Evolutionary conservation across 2,329 filamentous ascomycete species (phyloP).

Genomic region (Pseudopithomyces chartarum): DNA sequence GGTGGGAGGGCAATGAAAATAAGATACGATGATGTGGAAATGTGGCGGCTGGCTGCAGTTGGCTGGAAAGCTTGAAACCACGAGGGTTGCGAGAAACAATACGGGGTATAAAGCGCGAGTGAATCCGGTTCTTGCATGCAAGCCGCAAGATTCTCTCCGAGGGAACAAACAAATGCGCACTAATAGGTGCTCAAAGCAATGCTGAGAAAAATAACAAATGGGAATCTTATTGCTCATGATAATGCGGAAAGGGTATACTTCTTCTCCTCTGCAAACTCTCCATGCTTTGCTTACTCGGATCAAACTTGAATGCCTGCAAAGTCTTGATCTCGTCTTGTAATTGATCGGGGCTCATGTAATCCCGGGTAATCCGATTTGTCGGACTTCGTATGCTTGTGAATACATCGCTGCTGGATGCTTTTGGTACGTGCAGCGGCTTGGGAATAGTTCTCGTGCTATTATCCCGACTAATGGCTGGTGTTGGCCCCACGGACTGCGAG

Average conservation of each 20-base stretch:
- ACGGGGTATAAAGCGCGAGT: background rate
- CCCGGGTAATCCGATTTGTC: constrained; percentile 1
- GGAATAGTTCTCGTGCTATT: background rate
- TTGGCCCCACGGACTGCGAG: background rate
- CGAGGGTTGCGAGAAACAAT: background rate
- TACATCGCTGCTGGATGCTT: constrained; percentile 2
- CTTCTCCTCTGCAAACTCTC: constrained; percentile 5
- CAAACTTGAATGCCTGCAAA: constrained; percentile 11
- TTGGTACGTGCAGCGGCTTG: constrained; percentile 3
- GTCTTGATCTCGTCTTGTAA: constrained; percentile 6
- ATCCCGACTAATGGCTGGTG: background rate
- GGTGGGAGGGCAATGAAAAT: background rate
- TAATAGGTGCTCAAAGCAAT: background rate
- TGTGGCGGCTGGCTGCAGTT: constrained; percentile 11
- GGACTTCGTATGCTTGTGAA: background rate
- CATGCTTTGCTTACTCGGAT: constrained; percentile 7
- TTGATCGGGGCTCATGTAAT: constrained; percentile 9
- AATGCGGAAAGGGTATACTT: constrained; percentile 8
- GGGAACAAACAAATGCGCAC: background rate
- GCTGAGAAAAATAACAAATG: background rate
- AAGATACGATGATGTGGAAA: background rate
- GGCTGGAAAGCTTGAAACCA: background rate
- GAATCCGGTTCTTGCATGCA: too few species aligned
- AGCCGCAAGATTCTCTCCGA: background rate
- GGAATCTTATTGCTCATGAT: constrained; percentile 7